These are phyloP conservation scores for Casuarina glauca DNA, from an alignment of 306 rosid species.

Conservation along the genomic window DNA sequence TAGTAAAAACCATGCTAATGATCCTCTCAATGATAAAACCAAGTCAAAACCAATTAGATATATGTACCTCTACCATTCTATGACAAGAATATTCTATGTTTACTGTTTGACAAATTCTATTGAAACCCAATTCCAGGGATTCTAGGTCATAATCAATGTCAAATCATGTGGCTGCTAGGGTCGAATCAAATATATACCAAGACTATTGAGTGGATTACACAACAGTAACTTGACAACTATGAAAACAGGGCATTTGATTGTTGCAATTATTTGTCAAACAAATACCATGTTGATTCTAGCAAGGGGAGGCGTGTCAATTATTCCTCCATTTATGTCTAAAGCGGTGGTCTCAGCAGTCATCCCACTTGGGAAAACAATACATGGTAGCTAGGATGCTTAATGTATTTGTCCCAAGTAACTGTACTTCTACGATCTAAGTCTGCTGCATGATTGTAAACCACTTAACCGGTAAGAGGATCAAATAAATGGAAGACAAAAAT, in stretches of 20 bases:
- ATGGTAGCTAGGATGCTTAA: slow-evolving; percentile 29
- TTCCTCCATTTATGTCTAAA: not conserved
- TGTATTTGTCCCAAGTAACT: slow-evolving; percentile 20
- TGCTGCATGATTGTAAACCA: not conserved
- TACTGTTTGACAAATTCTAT: no score
- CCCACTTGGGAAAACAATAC: not conserved
- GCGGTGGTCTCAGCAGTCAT: slow-evolving; percentile 8
- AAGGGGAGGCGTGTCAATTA: not conserved
- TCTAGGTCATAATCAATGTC: no score
- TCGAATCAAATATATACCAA: not conserved
- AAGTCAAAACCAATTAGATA: no score
- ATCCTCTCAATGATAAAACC: no score
- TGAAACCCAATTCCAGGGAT: no score
- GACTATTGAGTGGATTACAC: not conserved
- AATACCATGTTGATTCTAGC: not conserved
- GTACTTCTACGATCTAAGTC: slow-evolving; percentile 4
- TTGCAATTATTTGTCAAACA: not conserved
- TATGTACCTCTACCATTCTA: no score
- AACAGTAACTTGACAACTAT: not conserved
- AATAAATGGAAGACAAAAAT: not conserved
- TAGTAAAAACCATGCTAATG: no score
- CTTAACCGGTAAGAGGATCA: not conserved
- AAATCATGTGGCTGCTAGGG: no score
- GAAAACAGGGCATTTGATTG: not conserved
- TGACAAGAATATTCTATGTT: no score